These are phyloP conservation scores for Calonectria hawksworthii DNA, from an alignment of 2,329 filamentous ascomycete species.

Conservation along the genomic window DNA sequence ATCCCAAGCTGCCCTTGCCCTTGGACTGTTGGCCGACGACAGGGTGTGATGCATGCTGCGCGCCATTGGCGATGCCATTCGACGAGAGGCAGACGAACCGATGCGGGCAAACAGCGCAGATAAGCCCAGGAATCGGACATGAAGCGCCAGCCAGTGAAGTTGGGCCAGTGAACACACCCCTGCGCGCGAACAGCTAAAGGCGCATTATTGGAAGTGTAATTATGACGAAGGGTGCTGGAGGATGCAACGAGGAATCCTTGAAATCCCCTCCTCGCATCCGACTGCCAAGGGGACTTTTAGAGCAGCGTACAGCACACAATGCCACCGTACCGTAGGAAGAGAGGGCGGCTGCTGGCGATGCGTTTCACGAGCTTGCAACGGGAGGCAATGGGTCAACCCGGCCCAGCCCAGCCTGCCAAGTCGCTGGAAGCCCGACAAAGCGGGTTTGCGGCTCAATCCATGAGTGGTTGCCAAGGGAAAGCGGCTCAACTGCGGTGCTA, in stretches of 20 bases:
- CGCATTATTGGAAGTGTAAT: slow-evolving; percentile 20
- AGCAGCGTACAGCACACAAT: slow-evolving; percentile 11
- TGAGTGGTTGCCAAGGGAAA: slow-evolving; percentile 30
- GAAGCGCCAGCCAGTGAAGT: slow-evolving; percentile 7
- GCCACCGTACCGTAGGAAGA: slow-evolving; percentile 1
- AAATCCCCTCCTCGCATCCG: slow-evolving; percentile 1
- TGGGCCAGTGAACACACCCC: slow-evolving; percentile 6
- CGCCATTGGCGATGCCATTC: slow-evolving; percentile 10
- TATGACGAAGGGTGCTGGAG: slow-evolving; percentile 20
- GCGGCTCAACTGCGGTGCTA: slow-evolving; percentile 15
- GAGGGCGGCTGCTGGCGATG: background rate
- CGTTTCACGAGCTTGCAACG: slow-evolving; percentile 29
- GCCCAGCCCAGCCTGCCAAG: background rate
- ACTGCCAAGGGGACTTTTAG: slow-evolving; percentile 7
- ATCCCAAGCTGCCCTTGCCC: background rate
- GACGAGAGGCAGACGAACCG: slow-evolving; percentile 17
- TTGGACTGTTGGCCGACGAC: slow-evolving; percentile 4
- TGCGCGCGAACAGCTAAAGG: slow-evolving; percentile 3
- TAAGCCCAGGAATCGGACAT: slow-evolving; percentile 21
- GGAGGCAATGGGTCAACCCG: background rate
- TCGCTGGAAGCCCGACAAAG: slow-evolving; percentile 17
- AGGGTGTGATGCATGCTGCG: slow-evolving; percentile 20
- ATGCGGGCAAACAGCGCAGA: slow-evolving; percentile 26
- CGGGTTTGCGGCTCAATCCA: slow-evolving; percentile 18
- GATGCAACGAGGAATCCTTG: slow-evolving; percentile 14